Conservation (phyloP, 352 stramenopile species). For the Phytophthora pinifolia region DNA sequence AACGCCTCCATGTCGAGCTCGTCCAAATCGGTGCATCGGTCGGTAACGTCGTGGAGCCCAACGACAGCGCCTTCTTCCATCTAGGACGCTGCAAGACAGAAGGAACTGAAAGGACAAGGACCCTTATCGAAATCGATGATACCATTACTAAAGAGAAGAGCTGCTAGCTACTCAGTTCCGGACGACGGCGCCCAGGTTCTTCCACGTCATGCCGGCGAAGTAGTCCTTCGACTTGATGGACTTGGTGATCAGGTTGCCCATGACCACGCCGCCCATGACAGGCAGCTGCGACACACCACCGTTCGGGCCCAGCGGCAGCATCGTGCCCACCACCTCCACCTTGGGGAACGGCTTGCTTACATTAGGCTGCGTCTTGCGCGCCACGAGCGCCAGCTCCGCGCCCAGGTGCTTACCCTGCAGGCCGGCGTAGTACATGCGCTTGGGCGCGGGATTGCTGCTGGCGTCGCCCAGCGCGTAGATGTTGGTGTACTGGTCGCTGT, state of each 20-base stretch:
- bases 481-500: conserved; percentile 40
- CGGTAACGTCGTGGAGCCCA: too few species aligned
- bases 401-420: conserved; percentile 48
- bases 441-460: conserved; percentile 48
- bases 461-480: conserved; percentile 57
- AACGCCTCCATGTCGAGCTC: too few species aligned
- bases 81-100: too few species aligned
- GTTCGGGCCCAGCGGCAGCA: conserved; percentile 52
- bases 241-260: conserved; percentile 53
- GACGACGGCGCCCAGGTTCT: neutral
- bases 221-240: conserved; percentile 53
- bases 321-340: conserved; percentile 30
- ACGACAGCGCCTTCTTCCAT: too few species aligned
- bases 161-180: too few species aligned
- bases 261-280: conserved; percentile 46
- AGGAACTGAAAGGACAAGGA: too few species aligned
- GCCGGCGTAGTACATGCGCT: conserved; percentile 41
- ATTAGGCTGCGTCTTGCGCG: conserved; percentile 36
- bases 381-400: conserved; percentile 35
- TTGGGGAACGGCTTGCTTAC: conserved; percentile 48
- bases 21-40: too few species aligned
- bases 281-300: conserved; percentile 57
- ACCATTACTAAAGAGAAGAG: too few species aligned
- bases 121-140: too few species aligned
- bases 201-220: conserved; percentile 42